Evolutionary conservation across 805 yeast genomes (phyloP).

Genomic region (Ogataea dorogensis): DNA sequence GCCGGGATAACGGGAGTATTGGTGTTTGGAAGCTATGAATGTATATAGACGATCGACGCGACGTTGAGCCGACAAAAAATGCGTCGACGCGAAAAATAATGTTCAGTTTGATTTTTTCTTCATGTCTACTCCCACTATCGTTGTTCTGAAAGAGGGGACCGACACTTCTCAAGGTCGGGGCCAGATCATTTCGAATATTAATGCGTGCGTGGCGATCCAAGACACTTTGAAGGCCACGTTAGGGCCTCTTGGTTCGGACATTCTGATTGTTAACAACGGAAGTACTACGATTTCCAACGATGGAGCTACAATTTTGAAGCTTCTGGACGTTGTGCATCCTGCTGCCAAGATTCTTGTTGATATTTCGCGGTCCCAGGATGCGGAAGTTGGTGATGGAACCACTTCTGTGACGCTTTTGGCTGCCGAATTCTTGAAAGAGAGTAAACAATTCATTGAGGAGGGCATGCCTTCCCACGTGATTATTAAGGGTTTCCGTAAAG

Average conservation of each 20-base stretch:
- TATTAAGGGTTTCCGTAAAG: constrained; percentile 81
- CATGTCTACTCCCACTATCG: constrained; percentile 94
- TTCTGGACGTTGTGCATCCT: constrained; percentile 95
- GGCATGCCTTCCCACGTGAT: constrained; percentile 91
- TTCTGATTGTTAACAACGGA: constrained; percentile 81
- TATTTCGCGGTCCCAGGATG: constrained; percentile 93
- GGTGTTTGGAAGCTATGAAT: constrained; percentile 59
- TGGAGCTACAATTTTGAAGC: constrained; percentile 92
- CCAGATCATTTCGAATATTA: constrained; percentile 90
- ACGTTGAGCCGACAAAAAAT: constrained; percentile 3
- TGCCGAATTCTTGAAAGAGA: constrained; percentile 90
- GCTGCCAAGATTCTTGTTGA: constrained; percentile 96
- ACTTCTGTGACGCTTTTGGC: constrained; percentile 93
- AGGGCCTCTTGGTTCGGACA: constrained; percentile 97
- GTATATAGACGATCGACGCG: constrained; percentile 14
- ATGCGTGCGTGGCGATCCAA: constrained; percentile 96
- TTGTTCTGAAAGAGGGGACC: constrained; percentile 96
- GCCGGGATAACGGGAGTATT: constrained; percentile 56
- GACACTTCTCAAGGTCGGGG: constrained; percentile 97
- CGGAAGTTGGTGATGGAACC: constrained; percentile 98
- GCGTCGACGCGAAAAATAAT: constrained; percentile 10
- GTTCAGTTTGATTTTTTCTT: constrained; percentile 35
- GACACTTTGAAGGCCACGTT: constrained; percentile 92
- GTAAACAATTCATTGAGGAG: constrained; percentile 89
- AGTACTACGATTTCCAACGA: constrained; percentile 95